Base-by-base conservation (phyloP, 1,284 basidiomycete species). In the Ceratobasidium sp. region DNA sequence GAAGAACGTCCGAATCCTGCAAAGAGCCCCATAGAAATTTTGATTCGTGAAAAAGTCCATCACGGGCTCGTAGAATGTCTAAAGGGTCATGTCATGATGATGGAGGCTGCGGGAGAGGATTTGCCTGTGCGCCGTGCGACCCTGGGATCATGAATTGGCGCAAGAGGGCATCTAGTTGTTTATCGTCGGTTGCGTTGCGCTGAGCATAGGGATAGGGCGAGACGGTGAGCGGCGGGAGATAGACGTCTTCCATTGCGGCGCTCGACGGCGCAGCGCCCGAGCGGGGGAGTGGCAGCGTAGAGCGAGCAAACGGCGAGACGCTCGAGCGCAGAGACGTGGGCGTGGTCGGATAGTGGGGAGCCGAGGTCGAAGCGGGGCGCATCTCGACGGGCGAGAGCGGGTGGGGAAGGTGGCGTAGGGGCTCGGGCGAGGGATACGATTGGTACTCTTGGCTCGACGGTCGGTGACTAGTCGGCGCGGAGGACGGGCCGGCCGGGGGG, bases 1-100 rank as follows among this genome's bases (percentile, higher is more conserved):
- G 68, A 71, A 71, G 52, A 54, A 51, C 22, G 59, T 71, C 68
- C 68, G 59, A 46, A 73, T 73, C 70, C 70, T 73, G 70, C 70
- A 62, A 57, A 49, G 70, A 73, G 70, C 70, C 70, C 70, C 44
- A 0, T 19, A 32, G 40, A 49, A 32, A 49, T 59, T 73, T 73
- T 62, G 22, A 51, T 62, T 62, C 52, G 68, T 59, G 51, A 57
- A 71, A 59, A 37, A 5, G 32, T 61, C 57, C 70, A 73, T 73
- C 70, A 61, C 29, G 59, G 70, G 57, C 59, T 73, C 70, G 34
- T 61, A 1, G 11, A 59, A 56, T 51, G 59, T 37, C 57, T 37
- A 51, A 34, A 51, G 32, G 59, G 59, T 71, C 29, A 61, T 9
- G 46, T 49, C 46, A 49, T 49, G 46, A 49, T 49, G 46, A 17